A percentile compares a stretch with the other conserved stretches of the same genome.
phyloP scores from a whole-genome alignment of 331 rosid genomes.

The Arachis monticola region DNA sequence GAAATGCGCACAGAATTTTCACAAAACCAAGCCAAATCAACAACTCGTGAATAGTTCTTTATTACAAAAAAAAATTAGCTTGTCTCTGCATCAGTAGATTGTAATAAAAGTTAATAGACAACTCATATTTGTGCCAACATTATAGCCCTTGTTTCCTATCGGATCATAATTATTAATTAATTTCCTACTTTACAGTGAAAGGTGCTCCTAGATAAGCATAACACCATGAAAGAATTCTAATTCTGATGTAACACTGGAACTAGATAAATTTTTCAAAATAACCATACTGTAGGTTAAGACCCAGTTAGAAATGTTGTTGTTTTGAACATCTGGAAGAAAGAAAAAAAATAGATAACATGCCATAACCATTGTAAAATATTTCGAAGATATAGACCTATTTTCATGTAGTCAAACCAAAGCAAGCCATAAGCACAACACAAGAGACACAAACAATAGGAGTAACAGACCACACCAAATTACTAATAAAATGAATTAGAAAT shows the following conservation, averaged over 20 bases:
- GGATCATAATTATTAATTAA: neutral
- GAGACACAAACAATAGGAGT: slow-evolving; percentile 26
- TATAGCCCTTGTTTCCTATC: neutral
- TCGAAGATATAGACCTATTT: neutral
- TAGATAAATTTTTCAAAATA: neutral
- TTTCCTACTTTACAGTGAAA: slow-evolving; percentile 4
- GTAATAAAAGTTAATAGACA: slow-evolving; percentile 1
- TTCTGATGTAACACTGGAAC: slow-evolving; percentile 10
- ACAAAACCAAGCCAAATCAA: slow-evolving; percentile 31
- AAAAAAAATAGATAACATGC: slow-evolving; percentile 3
- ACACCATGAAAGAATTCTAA: slow-evolving; percentile 17
- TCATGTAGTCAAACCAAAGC: slow-evolving; percentile 11
- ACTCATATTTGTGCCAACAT: neutral
- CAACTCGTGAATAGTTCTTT: slow-evolving; percentile 6
- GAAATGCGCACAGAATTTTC: slow-evolving; percentile 14
- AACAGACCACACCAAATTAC: slow-evolving; percentile 8
- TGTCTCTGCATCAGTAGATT: slow-evolving; percentile 13
- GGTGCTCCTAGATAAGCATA: neutral
- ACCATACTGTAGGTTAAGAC: neutral
- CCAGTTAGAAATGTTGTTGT: neutral
- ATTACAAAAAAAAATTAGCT: slow-evolving; percentile 22
- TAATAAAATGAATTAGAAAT: slow-evolving; percentile 20
- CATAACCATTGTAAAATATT: slow-evolving; percentile 1
- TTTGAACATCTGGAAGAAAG: neutral
- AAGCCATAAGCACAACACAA: slow-evolving; percentile 19